Conservation (phyloP, 306 rosid species). For the Lablab purpureus region DNA sequence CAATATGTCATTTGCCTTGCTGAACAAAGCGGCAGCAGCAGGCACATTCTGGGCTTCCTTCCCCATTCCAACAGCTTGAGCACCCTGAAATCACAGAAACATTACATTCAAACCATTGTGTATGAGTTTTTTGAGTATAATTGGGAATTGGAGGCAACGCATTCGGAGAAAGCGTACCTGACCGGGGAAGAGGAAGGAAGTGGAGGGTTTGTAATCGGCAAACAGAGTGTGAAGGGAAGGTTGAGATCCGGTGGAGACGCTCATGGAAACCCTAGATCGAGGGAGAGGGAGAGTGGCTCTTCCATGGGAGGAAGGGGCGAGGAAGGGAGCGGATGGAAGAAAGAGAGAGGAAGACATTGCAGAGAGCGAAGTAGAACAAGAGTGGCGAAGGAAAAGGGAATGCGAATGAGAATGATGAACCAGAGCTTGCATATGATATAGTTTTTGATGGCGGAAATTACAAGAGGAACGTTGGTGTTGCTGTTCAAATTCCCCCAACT, state of each 20-base stretch:
- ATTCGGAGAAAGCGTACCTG: constrained; percentile 56
- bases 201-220: constrained; percentile 74
- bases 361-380: constrained; percentile 47
- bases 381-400: constrained; percentile 47
- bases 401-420: constrained; percentile 40
- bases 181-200: constrained; percentile 92
- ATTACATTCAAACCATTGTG: too few species aligned
- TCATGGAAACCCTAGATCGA: constrained; percentile 83
- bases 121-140: too few species aligned
- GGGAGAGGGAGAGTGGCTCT: constrained; percentile 21
- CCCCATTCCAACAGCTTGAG: constrained; percentile 98
- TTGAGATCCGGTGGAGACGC: constrained; percentile 76
- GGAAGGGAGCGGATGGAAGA: constrained; percentile 55
- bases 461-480: constrained; percentile 38
- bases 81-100: constrained; percentile 66
- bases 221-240: constrained; percentile 56
- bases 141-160: not conserved
- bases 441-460: constrained; percentile 60
- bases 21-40: constrained; percentile 73
- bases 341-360: constrained; percentile 62
- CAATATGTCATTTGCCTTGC: constrained; percentile 79
- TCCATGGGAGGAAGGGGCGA: constrained; percentile 50
- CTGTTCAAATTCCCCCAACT: constrained; percentile 31
- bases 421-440: constrained; percentile 42
- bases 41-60: constrained; percentile 90